Conservation (phyloP, 2,329 filamentous ascomycete genomes). For the Raffaelea deltoideospora region DNA sequence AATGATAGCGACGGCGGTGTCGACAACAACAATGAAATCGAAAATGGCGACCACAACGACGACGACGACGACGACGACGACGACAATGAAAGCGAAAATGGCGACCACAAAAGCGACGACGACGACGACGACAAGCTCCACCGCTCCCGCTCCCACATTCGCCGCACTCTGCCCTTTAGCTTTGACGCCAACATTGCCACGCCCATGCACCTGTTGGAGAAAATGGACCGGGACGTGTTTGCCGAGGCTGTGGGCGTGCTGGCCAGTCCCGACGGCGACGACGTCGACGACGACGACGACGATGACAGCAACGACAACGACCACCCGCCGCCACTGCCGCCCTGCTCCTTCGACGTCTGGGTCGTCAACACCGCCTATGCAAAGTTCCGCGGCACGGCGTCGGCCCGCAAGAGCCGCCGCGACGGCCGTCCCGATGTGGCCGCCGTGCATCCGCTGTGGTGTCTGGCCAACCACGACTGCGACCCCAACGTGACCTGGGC, state of each 20-base stretch:
- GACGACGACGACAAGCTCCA: constrained; percentile 39
- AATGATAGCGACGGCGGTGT: constrained; percentile 40
- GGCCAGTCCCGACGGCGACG: too few species aligned
- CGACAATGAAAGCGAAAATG: constrained; percentile 20
- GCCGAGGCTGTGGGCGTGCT: too few species aligned
- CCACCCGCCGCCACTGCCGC: too few species aligned
- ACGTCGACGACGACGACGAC: too few species aligned
- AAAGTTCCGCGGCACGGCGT: constrained; percentile 88
- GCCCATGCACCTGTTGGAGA: constrained; percentile 64
- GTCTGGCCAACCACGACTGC: constrained; percentile 90
- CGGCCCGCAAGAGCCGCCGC: constrained; percentile 59
- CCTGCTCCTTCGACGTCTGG: constrained; percentile 62
- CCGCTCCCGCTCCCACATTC: constrained; percentile 37
- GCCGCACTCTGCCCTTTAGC: constrained; percentile 58
- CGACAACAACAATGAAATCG: constrained; percentile 28
- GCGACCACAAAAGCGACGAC: too few species aligned
- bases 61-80: constrained; percentile 36
- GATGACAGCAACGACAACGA: too few species aligned
- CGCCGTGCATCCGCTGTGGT: constrained; percentile 92
- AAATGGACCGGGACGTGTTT: constrained; percentile 73
- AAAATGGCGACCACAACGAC: constrained; percentile 49
- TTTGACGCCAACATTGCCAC: constrained; percentile 62
- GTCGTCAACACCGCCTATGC: constrained; percentile 82
- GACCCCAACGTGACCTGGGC: constrained; percentile 92
- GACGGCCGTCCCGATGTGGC: constrained; percentile 81